Evolutionary conservation across 2,329 filamentous ascomycete species (phyloP).

Genomic region (Purpureocillium lavendulum): DNA sequence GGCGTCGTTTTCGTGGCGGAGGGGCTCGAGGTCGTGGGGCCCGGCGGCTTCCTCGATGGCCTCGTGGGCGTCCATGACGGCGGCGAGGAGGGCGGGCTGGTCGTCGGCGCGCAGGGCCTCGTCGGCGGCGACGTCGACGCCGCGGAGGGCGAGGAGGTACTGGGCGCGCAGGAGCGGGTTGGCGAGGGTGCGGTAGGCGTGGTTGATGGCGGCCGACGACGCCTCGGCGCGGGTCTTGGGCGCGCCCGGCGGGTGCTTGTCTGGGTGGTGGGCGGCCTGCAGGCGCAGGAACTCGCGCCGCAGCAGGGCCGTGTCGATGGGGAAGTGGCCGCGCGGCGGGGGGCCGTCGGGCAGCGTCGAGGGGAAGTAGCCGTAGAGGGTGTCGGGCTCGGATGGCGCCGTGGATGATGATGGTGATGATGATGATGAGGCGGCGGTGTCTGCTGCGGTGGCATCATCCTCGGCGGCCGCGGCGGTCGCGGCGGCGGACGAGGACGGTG

Average conservation of each 20-base stretch:
- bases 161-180: conserved; percentile 78
- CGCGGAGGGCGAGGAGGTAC: conserved; percentile 69
- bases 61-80: conserved; percentile 74
- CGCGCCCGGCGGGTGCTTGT: conserved; percentile 46
- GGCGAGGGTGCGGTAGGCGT: conserved; percentile 78
- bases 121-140: conserved; percentile 71
- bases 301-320: conserved; percentile 60
- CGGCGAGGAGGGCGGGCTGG: conserved; percentile 57
- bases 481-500: conserved; percentile 4
- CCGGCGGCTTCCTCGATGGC: conserved; percentile 60
- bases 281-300: conserved; percentile 80
- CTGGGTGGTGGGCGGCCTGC: conserved; percentile 70
- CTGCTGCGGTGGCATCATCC: not conserved
- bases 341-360: conserved; percentile 66
- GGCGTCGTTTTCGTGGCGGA: conserved; percentile 59
- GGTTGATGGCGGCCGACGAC: conserved; percentile 77
- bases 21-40: conserved; percentile 53
- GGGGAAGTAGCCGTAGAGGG: conserved; percentile 86
- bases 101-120: conserved; percentile 64
- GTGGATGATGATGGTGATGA: conserved; percentile 6
- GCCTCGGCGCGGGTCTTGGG: conserved; percentile 60
- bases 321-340: conserved; percentile 69
- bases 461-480: too few relatives aligned
- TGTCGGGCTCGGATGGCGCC: conserved; percentile 19
- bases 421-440: not conserved